These are phyloP conservation scores for Chrysosporium queenslandicum DNA, from an alignment of 2,329 filamentous ascomycete genomes.

Conservation along the genomic window DNA sequence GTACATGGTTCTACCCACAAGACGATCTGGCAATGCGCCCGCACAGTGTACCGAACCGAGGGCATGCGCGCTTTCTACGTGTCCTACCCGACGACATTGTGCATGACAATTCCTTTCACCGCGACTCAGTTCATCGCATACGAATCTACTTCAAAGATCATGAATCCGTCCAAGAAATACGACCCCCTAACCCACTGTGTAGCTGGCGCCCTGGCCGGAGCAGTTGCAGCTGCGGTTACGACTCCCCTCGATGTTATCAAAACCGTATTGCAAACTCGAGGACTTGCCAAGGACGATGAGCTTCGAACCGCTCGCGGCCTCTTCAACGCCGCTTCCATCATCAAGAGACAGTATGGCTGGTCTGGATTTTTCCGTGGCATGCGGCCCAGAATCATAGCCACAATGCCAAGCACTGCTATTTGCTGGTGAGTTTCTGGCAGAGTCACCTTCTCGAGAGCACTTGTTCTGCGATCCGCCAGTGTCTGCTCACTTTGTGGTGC, in stretches of 20 bases:
- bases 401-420: constrained; percentile 98
- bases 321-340: constrained; percentile 64
- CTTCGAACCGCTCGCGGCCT: constrained; percentile 78
- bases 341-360: constrained; percentile 74
- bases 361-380: constrained; percentile 88
- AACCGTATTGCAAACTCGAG: constrained; percentile 88
- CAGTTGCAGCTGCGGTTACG: constrained; percentile 83
- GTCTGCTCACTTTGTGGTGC: constrained; percentile 3
- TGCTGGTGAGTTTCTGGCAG: constrained; percentile 65
- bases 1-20: constrained; percentile 90
- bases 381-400: constrained; percentile 81
- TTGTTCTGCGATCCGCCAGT: too few relatives aligned
- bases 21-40: constrained; percentile 76
- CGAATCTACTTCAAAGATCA: constrained; percentile 85
- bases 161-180: constrained; percentile 72
- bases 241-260: constrained; percentile 98
- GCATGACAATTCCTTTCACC: constrained; percentile 97
- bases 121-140: constrained; percentile 96
- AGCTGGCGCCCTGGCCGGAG: constrained; percentile 84
- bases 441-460: background rate
- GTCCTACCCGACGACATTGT: constrained; percentile 93
- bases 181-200: constrained; percentile 90
- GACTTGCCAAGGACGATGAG: constrained; percentile 69
- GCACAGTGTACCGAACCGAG: constrained; percentile 76
- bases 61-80: constrained; percentile 91